phyloP scores from a whole-genome alignment of 208 protist genomes.

The Tritrichomonas foetus region DNA sequence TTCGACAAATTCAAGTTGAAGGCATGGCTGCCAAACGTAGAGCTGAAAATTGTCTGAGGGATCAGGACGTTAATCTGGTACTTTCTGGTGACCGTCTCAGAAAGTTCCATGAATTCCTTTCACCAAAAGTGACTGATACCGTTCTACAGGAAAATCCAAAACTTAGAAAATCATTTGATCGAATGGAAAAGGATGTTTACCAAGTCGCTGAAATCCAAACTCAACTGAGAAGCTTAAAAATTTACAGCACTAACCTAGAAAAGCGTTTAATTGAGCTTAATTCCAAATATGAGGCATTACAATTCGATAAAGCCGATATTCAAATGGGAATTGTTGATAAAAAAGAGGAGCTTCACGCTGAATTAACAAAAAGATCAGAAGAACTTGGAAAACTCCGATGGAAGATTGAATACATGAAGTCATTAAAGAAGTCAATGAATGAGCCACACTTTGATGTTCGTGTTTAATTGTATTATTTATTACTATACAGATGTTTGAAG shows the following conservation, averaged over 20 bases:
- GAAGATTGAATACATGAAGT: constrained; percentile 38
- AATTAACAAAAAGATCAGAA: constrained; percentile 12
- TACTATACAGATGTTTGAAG: too few species aligned
- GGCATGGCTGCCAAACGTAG: constrained; percentile 16
- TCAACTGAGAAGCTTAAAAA: background rate
- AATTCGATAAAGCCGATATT: background rate
- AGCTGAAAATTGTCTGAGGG: background rate
- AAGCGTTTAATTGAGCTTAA: background rate
- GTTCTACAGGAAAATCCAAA: background rate
- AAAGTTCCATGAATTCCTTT: background rate
- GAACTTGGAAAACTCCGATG: constrained; percentile 14
- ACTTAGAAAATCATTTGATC: background rate
- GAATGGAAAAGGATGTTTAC: constrained; percentile 23
- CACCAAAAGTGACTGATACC: background rate
- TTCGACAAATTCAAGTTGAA: constrained; percentile 24
- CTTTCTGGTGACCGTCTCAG: background rate
- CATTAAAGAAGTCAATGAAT: background rate
- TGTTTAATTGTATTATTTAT: too few species aligned
- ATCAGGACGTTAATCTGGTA: background rate
- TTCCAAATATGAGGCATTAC: background rate
- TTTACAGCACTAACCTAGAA: background rate
- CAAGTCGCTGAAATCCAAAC: constrained; percentile 14
- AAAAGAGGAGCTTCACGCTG: background rate
- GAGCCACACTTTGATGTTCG: background rate
- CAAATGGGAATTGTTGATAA: constrained; percentile 38